Evolutionary conservation across 306 rosid species (phyloP).

Genomic region (Vicia sativa): DNA sequence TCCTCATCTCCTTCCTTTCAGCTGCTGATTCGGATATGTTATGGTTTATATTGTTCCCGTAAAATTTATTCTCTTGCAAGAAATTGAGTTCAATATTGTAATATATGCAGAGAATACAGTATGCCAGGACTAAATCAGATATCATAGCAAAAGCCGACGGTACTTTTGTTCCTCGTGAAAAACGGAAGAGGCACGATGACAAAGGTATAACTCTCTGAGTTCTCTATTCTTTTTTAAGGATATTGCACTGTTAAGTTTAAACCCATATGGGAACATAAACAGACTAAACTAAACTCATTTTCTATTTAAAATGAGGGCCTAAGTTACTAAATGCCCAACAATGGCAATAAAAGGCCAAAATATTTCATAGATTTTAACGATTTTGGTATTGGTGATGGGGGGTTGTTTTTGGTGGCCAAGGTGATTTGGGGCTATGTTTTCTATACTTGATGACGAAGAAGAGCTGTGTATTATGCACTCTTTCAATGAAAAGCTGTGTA

Average conservation of each 20-base stretch:
- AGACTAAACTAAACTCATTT: background rate
- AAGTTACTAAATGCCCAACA: background rate
- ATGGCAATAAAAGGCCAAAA: background rate
- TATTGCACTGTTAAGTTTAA: conserved; percentile 9
- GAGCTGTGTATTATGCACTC: conserved; percentile 11
- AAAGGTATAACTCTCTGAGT: conserved; percentile 52
- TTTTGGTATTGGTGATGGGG: background rate
- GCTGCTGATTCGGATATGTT: conserved; percentile 24
- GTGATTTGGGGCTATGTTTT: conserved; percentile 23
- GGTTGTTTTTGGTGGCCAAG: background rate
- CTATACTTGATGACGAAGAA: background rate
- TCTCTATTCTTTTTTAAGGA: conserved; percentile 11
- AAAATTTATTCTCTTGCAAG: conserved; percentile 26
- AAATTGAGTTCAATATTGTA: conserved; percentile 30
- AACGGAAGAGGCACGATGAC: conserved; percentile 82
- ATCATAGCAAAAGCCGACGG: conserved; percentile 82
- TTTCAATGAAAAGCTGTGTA: conserved; percentile 13
- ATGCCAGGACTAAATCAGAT: conserved; percentile 92
- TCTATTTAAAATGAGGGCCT: background rate
- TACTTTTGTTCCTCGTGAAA: conserved; percentile 84
- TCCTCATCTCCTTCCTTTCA: background rate
- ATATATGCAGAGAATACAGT: conserved; percentile 74
- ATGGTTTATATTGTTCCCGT: background rate
- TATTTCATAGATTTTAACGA: background rate
- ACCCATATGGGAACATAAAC: background rate